Evolutionary conservation across 805 yeast species (phyloP).

Genomic region (Starmerella sirachaensis): DNA sequence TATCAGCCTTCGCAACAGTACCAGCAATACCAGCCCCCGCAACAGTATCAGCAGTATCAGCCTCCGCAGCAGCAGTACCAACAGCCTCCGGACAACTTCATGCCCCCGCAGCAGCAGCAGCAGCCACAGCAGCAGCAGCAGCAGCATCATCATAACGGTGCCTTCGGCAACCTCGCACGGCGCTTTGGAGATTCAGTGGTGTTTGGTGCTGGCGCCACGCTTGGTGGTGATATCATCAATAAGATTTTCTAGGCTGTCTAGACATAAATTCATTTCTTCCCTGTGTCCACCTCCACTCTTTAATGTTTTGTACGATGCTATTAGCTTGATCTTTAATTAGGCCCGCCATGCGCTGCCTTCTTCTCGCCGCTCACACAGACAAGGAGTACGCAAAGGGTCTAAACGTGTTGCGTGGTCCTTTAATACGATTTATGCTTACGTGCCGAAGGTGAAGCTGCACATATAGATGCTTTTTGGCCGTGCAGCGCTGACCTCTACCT

Average conservation of each 20-base stretch:
- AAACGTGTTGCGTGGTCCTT: too few species aligned
- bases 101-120: slow-evolving; percentile 19
- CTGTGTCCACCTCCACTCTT: too few species aligned
- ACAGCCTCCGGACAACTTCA: slow-evolving; percentile 21
- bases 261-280: not conserved
- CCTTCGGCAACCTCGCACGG: slow-evolving; percentile 40
- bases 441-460: too few species aligned
- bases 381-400: too few species aligned
- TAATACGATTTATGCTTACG: too few species aligned
- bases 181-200: slow-evolving; percentile 86
- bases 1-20: slow-evolving; percentile 15
- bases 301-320: too few species aligned
- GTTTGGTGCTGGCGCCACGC: slow-evolving; percentile 93
- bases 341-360: too few species aligned
- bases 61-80: slow-evolving; percentile 22
- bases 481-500: too few species aligned
- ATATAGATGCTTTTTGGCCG: too few species aligned
- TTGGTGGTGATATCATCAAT: slow-evolving; percentile 72
- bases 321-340: too few species aligned
- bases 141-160: slow-evolving; percentile 21
- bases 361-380: too few species aligned
- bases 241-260: slow-evolving; percentile 15
- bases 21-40: slow-evolving; percentile 19
- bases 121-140: slow-evolving; percentile 21
- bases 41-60: slow-evolving; percentile 24